Conservation (phyloP, 176 grass and related monocot genomes). For the Rhynchospora pubera region DNA sequence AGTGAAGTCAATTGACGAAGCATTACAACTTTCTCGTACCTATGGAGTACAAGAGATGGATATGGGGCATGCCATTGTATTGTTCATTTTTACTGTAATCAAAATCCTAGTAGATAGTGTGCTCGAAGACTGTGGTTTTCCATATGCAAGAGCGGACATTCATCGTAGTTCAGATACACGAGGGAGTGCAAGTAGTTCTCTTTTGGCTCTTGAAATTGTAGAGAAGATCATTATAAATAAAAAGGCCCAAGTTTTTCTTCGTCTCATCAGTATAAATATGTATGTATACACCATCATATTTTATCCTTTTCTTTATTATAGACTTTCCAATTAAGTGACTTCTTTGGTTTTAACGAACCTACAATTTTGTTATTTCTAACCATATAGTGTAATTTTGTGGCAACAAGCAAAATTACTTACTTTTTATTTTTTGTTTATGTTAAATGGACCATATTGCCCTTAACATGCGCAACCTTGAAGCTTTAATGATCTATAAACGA, state of each 20-base stretch:
- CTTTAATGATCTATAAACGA: neutral
- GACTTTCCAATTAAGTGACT: neutral
- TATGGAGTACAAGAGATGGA: conserved; percentile 56
- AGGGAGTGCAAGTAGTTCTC: conserved; percentile 40
- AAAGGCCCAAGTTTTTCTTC: conserved; percentile 64
- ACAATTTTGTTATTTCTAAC: neutral
- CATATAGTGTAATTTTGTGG: neutral
- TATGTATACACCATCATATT: conserved; percentile 29
- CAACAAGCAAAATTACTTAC: neutral
- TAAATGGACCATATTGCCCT: neutral
- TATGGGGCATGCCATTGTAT: conserved; percentile 56
- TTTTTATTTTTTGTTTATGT: neutral
- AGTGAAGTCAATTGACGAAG: conserved; percentile 53
- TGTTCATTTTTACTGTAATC: conserved; percentile 44
- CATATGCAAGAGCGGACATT: conserved; percentile 21
- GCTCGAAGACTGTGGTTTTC: conserved; percentile 47
- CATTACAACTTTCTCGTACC: conserved; percentile 56
- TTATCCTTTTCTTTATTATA: conserved; percentile 14
- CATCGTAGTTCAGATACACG: conserved; percentile 28
- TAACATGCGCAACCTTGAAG: neutral
- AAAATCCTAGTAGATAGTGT: conserved; percentile 52
- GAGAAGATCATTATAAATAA: conserved; percentile 60
- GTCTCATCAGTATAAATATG: conserved; percentile 64
- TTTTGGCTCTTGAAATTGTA: conserved; percentile 57
- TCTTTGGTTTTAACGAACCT: neutral